Conservation (phyloP, 129 eudicot genomes). For the Scalesia atractyloides region DNA sequence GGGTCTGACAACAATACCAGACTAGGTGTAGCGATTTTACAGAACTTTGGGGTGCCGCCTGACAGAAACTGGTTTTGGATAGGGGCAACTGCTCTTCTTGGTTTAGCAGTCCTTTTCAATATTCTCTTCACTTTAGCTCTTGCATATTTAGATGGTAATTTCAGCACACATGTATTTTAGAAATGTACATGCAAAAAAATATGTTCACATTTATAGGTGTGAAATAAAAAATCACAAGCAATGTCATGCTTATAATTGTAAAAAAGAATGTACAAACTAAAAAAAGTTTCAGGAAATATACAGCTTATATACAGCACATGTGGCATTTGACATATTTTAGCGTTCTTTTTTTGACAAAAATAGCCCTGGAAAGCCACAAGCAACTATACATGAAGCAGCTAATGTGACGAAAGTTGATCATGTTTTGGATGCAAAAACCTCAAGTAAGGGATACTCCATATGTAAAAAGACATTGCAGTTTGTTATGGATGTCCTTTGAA, state of each 20-base stretch:
- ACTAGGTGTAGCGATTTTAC: constrained; percentile 54
- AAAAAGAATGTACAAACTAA: too few species aligned
- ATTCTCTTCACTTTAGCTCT: constrained; percentile 51
- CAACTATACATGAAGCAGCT: constrained; percentile 43
- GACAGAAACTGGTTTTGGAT: constrained; percentile 59
- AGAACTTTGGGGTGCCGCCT: constrained; percentile 43
- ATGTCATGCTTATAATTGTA: too few species aligned
- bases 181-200: not conserved
- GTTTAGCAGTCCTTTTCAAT: constrained; percentile 51
- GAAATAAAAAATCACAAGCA: too few species aligned
- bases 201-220: too few species aligned
- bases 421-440: constrained; percentile 10
- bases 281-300: too few species aligned
- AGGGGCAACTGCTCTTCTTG: constrained; percentile 54
- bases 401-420: constrained; percentile 28
- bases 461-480: not conserved
- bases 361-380: constrained; percentile 78
- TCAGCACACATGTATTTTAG: not conserved
- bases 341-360: constrained; percentile 11
- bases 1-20: constrained; percentile 51
- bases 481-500: not conserved
- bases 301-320: not conserved
- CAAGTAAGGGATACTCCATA: constrained; percentile 33
- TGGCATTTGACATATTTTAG: constrained; percentile 15
- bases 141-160: constrained; percentile 47